phyloP scores from a whole-genome alignment of 768 basidiomycete genomes.

The Pilatotrama ljubarskyi region DNA sequence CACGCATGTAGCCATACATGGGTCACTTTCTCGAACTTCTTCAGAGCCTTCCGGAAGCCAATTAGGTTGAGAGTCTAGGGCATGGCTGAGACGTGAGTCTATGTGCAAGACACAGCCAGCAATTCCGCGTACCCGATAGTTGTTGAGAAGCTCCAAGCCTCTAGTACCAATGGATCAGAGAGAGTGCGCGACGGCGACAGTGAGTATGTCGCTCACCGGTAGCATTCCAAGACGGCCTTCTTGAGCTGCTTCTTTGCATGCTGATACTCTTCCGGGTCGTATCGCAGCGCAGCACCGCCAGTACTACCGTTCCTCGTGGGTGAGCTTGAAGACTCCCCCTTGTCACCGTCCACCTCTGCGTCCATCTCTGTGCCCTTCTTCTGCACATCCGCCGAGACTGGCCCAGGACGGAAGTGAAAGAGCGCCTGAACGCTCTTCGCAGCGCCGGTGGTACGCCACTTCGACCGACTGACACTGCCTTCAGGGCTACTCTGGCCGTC shows the following conservation, averaged over 20 bases:
- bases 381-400: background rate
- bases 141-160: conserved; percentile 80
- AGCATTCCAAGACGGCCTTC: conserved; percentile 81
- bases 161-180: conserved; percentile 36
- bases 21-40: conserved; percentile 83
- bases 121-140: conserved; percentile 68
- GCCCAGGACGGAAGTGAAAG: conserved; percentile 1
- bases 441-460: background rate
- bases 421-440: conserved; percentile 14
- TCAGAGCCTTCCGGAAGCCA: conserved; percentile 84
- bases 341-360: background rate
- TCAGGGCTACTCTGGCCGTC: conserved; percentile 7
- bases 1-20: conserved; percentile 41
- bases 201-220: conserved; percentile 50
- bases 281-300: conserved; percentile 1
- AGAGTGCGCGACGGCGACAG: background rate
- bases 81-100: background rate
- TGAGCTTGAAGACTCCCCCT: conserved; percentile 1
- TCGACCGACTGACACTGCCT: background rate
- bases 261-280: conserved; percentile 77
- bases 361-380: conserved; percentile 5
- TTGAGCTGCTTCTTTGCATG: conserved; percentile 85
- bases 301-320: background rate
- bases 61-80: conserved; percentile 54
- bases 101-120: background rate